Conservation (phyloP, 345 rosid species). For the Stellera chamaejasme region DNA sequence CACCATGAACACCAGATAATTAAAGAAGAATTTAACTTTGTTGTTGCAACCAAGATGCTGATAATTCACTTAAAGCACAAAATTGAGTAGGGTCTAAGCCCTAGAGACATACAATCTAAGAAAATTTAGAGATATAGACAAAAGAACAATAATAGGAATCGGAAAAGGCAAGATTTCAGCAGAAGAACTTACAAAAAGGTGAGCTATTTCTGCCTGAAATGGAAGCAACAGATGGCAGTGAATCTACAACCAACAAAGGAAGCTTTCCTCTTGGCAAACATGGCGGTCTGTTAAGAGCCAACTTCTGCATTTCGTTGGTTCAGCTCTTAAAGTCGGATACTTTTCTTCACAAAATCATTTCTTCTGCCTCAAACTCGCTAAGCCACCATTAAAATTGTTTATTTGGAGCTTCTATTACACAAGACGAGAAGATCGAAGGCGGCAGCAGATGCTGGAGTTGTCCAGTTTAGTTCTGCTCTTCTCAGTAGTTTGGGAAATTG, state of each 20-base stretch:
- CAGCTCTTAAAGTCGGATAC: neutral
- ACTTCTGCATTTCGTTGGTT: conserved; percentile 31
- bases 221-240: conserved; percentile 37
- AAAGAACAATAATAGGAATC: neutral
- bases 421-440: too few species aligned
- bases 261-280: conserved; percentile 35
- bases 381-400: too few species aligned
- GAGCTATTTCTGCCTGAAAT: conserved; percentile 26
- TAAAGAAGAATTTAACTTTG: neutral
- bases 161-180: neutral
- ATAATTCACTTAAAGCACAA: neutral
- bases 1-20: neutral
- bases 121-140: neutral
- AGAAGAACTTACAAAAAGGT: conserved; percentile 37
- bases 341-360: conserved; percentile 19
- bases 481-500: too few species aligned
- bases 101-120: neutral
- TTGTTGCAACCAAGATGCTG: neutral
- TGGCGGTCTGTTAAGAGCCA: conserved; percentile 24
- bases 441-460: too few species aligned
- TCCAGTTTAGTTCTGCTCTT: too few species aligned
- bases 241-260: conserved; percentile 44
- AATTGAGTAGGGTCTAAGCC: neutral
- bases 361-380: neutral
- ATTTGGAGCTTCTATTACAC: too few species aligned